phyloP scores from a whole-genome alignment of 2,329 filamentous ascomycete species.

The Keithomyces neogunnii region DNA sequence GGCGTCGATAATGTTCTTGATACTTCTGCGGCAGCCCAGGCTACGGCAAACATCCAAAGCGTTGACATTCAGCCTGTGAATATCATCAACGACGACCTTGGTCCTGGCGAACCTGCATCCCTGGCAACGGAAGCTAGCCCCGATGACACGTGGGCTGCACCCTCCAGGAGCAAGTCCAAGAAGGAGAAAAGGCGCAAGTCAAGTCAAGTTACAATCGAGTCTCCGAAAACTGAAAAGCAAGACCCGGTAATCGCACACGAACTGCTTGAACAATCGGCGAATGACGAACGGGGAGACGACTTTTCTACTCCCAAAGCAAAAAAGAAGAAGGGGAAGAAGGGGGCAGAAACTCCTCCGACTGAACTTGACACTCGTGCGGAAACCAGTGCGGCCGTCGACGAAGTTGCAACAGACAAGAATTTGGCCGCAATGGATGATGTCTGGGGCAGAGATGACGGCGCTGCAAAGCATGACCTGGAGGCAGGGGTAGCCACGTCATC shows the following conservation, averaged over 20 bases:
- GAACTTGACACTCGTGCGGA: slow-evolving; percentile 2
- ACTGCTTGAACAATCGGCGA: not conserved
- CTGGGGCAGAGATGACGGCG: not conserved
- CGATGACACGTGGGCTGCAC: not conserved
- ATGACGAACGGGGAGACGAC: slow-evolving; percentile 7
- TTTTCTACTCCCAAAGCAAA: slow-evolving; percentile 13
- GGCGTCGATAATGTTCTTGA: not conserved
- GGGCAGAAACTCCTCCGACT: slow-evolving; percentile 1
- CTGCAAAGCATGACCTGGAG: not conserved
- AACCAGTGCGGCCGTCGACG: not conserved
- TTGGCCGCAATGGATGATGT: not conserved
- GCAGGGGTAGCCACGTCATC: not conserved
- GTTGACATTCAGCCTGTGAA: no score
- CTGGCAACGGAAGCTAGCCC: slow-evolving; percentile 17
- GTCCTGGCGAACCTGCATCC: not conserved
- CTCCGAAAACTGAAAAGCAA: not conserved
- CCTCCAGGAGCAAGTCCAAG: slow-evolving; percentile 15
- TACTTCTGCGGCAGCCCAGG: not conserved
- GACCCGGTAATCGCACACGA: not conserved
- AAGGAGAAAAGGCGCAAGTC: slow-evolving; percentile 22
- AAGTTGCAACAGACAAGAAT: not conserved
- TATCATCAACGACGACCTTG: not conserved
- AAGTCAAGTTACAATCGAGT: slow-evolving; percentile 3
- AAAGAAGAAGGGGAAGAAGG: slow-evolving; percentile 22
- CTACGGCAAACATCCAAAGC: slow-evolving; percentile 10